These are phyloP conservation scores for Epichloe typhina DNA, from an alignment of 2,329 filamentous ascomycete species.

Conservation along the genomic window DNA sequence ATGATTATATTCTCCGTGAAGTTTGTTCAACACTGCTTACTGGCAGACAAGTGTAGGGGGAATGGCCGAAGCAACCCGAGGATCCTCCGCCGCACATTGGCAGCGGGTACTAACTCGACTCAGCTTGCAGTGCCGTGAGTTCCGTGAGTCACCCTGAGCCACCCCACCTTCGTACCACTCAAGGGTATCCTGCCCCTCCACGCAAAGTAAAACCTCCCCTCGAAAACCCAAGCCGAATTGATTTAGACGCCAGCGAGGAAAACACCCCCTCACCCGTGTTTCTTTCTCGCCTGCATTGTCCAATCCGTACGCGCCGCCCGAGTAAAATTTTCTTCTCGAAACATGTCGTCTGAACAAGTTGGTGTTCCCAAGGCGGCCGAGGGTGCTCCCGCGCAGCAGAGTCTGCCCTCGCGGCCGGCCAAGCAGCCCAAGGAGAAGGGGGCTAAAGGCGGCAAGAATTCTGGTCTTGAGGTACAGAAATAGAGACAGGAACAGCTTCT, in stretches of 20 bases:
- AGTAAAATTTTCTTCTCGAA: conserved; percentile 8
- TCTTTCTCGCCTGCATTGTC: conserved; percentile 4
- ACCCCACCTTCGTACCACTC: conserved; percentile 18
- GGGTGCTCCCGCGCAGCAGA: conserved; percentile 21
- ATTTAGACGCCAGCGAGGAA: neutral
- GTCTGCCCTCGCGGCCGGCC: conserved; percentile 21
- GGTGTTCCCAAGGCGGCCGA: conserved; percentile 21
- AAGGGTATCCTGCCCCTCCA: conserved; percentile 19
- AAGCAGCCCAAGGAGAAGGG: conserved; percentile 25
- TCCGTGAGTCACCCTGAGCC: conserved; percentile 26
- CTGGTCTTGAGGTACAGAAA: conserved; percentile 34
- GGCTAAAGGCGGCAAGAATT: conserved; percentile 42
- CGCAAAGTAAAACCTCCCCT: neutral
- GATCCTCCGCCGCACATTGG: conserved; percentile 11
- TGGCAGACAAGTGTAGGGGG: too few species aligned
- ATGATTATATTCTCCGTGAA: too few species aligned
- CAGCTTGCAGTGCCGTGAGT: conserved; percentile 14
- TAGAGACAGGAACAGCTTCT: neutral
- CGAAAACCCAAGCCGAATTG: neutral
- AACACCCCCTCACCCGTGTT: neutral
- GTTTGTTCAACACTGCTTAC: neutral
- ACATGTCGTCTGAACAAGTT: conserved; percentile 26
- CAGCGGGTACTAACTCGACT: conserved; percentile 3
- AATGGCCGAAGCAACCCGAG: conserved; percentile 8
- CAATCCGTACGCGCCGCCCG: neutral